Evolutionary conservation across 495 filamentous ascomycete species (phyloP), one percentile per base, ranked within the genome.

Genomic region (Neurospora intermedia): DNA sequence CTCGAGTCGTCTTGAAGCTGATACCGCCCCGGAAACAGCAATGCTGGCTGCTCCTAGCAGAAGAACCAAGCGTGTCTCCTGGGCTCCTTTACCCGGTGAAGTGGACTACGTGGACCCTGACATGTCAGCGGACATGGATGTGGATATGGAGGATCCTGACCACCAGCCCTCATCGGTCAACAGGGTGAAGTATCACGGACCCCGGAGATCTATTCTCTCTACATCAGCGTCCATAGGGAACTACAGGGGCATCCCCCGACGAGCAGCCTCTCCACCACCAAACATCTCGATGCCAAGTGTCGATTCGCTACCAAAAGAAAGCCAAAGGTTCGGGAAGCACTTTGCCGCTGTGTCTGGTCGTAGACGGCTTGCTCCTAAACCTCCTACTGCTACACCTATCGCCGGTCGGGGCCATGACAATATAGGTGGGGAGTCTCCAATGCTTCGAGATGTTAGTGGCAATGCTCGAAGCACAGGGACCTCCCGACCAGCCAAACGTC

Each of bases 261-360:
- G 75, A 8, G 72, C 74, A 20, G 69, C 75, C 2, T 81, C 79
- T 8, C 80, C 80, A 2, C 80, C 80, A 0, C 70, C 73, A n/a
- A 75, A 54, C 35, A 8, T 35, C 27, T 76, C 59, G 18, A 69
- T 39, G 27, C 45, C 23, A 38, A 66, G 54, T 7, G 3, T 69
- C n/a, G 69, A 62, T 9, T 15, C 73, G 6, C 72, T 78, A 15
- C 76, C 75, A 0, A 46, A 27, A 4, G 62, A 71, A 45, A 71
- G 70, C 41, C n/a, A 79, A 39, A 79, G 75, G 23, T 82, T 82
- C 5, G 71, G 43, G 1, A 74, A 73, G 9, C 83, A 86, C 71
- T 86, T 84, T 66, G 80, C 80, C 13, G 75, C 76, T 11, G 77
- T 83, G 59, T 74, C 79, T 9, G 75, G 59, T 35, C 74, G 75